These are phyloP conservation scores for Chlamydomonas incerta DNA, from an alignment of 139 green algal species.

Conservation along the genomic window DNA sequence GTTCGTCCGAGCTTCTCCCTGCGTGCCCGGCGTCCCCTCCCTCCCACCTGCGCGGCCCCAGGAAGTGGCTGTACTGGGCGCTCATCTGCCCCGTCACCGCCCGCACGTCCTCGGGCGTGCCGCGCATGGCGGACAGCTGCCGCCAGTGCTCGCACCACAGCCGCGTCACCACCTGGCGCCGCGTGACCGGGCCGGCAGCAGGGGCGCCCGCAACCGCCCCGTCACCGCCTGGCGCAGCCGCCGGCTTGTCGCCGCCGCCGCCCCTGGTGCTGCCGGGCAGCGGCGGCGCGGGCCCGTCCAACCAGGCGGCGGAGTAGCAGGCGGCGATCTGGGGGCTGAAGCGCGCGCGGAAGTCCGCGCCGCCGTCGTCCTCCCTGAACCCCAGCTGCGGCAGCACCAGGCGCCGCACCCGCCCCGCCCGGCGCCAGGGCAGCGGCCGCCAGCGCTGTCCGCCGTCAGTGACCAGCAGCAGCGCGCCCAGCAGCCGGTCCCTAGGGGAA, in stretches of 20 bases:
- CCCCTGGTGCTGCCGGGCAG: not conserved
- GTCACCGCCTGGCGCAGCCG: not conserved
- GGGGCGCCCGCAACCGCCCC: not conserved
- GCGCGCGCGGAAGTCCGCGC: not conserved
- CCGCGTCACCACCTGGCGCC: not conserved
- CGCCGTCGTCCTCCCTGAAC: not conserved
- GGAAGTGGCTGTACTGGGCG: not conserved
- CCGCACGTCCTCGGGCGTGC: not conserved
- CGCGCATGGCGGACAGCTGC: not conserved
- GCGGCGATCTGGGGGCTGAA: not conserved
- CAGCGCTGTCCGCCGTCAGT: not conserved
- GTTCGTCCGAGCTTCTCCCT: no score
- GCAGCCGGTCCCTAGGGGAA: not conserved
- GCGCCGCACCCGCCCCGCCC: not conserved
- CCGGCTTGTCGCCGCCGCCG: not conserved
- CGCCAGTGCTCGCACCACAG: not conserved
- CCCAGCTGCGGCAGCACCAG: not conserved
- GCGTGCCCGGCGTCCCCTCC: no score
- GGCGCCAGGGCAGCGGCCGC: not conserved
- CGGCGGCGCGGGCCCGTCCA: not conserved
- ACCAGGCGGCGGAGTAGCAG: not conserved
- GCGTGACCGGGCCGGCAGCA: not conserved
- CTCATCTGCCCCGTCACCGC: not conserved
- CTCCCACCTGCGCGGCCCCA: constrained; percentile 13
- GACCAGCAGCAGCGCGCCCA: not conserved